Percentiles rank a stretch among this genome's conserved stretches.
These are phyloP conservation scores for Platanthera zijinensis DNA, from an alignment of 106 monocot species.

Conservation along the genomic window DNA sequence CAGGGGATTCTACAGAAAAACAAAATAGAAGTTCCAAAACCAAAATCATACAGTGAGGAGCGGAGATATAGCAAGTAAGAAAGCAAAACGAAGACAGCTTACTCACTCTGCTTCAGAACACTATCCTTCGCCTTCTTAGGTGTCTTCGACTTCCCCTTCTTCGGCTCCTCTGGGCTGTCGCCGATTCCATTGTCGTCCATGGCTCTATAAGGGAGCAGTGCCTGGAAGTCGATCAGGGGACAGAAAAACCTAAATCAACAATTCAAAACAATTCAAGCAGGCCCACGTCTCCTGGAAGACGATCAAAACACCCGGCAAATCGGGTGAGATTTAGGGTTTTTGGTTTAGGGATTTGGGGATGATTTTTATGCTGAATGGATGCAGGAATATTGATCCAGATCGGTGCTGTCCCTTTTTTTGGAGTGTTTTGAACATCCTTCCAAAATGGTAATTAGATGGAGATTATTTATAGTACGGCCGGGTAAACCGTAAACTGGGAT, in stretches of 20 bases:
- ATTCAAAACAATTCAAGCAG: background rate
- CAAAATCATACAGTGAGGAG: background rate
- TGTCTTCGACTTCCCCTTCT: conserved; percentile 36
- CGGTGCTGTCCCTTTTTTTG: too few species aligned
- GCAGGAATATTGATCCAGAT: too few species aligned
- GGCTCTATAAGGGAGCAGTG: too few species aligned
- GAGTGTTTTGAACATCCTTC: too few species aligned
- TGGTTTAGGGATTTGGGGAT: background rate
- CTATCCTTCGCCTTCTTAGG: conserved; percentile 36
- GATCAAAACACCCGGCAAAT: background rate
- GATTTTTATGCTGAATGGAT: too few species aligned
- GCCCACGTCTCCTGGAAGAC: background rate
- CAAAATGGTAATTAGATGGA: too few species aligned
- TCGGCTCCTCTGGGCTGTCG: conserved; percentile 28
- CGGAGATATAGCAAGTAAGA: background rate
- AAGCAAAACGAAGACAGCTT: background rate
- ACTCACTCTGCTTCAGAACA: conserved; percentile 74
- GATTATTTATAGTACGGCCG: too few species aligned
- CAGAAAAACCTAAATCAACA: background rate
- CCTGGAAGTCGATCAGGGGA: background rate
- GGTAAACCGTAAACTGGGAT: too few species aligned
- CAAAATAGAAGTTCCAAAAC: background rate
- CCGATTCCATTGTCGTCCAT: conserved; percentile 35
- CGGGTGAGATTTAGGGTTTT: background rate
- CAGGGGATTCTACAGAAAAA: conserved; percentile 72